phyloP scores from a whole-genome alignment of 1,284 basidiomycete genomes.

The Hymenochaete sp. region DNA sequence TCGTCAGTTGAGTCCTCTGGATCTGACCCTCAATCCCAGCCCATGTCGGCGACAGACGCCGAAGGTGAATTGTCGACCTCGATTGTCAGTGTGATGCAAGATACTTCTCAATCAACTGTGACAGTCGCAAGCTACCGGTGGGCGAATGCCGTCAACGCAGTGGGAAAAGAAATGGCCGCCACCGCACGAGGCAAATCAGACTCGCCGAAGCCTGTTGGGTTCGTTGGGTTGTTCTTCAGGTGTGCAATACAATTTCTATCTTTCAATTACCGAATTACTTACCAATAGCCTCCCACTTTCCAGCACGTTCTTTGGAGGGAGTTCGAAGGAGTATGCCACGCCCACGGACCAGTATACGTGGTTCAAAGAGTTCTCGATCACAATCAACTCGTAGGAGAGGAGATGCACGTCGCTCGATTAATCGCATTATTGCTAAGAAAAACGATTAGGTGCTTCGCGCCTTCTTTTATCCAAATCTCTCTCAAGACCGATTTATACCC shows the following conservation, averaged over 20 bases:
- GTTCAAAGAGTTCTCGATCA: slow-evolving; percentile 59
- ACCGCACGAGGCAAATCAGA: too few relatives aligned
- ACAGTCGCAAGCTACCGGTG: slow-evolving; percentile 12
- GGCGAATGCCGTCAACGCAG: not conserved
- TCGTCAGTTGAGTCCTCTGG: not conserved
- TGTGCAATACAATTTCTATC: slow-evolving; percentile 25
- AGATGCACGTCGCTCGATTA: too few relatives aligned
- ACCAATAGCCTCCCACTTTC: not conserved
- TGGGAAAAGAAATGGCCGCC: slow-evolving; percentile 3
- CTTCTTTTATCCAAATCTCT: too few relatives aligned
- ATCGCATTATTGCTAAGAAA: too few relatives aligned
- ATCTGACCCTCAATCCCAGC: not conserved
- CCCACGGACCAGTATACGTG: slow-evolving; percentile 64
- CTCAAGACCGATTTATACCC: too few relatives aligned
- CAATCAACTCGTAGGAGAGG: slow-evolving; percentile 27
- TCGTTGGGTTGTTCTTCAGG: slow-evolving; percentile 70
- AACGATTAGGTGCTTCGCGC: too few relatives aligned
- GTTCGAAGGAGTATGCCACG: slow-evolving; percentile 52
- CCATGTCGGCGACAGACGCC: not conserved
- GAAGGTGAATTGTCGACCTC: not conserved
- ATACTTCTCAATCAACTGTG: slow-evolving; percentile 3
- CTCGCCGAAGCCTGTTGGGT: slow-evolving; percentile 41
- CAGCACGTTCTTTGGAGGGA: slow-evolving; percentile 77
- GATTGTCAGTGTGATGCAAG: not conserved
- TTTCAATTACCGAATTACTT: not conserved